Base-by-base conservation (phyloP, 2,329 filamentous ascomycete genomes). In the Raffaelea albimanens region DNA sequence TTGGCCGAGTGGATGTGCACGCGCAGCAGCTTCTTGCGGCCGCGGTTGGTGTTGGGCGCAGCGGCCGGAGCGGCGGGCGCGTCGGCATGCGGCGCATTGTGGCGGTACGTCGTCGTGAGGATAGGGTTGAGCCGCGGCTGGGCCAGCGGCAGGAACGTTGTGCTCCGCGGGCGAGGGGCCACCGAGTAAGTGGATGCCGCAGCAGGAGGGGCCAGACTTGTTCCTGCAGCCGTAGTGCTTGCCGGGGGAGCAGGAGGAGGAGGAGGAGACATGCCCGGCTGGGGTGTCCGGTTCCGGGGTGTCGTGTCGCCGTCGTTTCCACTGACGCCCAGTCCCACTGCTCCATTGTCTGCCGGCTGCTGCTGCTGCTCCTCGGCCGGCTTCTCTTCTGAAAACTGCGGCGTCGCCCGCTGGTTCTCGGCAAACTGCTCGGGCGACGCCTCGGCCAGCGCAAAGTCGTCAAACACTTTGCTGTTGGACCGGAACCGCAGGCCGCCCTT, bases 391-490 rank as follows among this genome's bases (percentile, higher is more conserved):
- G 34, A 7, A 50, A 81, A 83, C 45, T 84, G 72, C 5, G 83
- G 83, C 3, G 84, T 87, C 46, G 79, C 59, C 38, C 67, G 71
- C 59, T 86, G 78, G 57, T 90, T 89, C 47, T 85, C 81, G 47
- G 71, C 69, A 56, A 81, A 84, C 56, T 85, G 82, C 11, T 75
- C 76, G 49, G 79, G 71, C 1, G 79, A 82, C 3, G 87, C 87
- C 57, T 82, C 78, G 13, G 87, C 84, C 22, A 94, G 69, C 13
- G 83, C 87, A 63, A 94, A 91, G 55, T 93, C 87, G 56, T 91
- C 86, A 69, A 83, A 87, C 1, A 85, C 81, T 58, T 83, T 87
- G 53, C 85, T 87, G 53, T 85, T 82, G 50, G 83, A 79, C 47
- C 86, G 73, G 51, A 72, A 79, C 45, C 86, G 4, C 7, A 38